phyloP scores from a whole-genome alignment of 345 rosid species.

The Salix udensis region DNA sequence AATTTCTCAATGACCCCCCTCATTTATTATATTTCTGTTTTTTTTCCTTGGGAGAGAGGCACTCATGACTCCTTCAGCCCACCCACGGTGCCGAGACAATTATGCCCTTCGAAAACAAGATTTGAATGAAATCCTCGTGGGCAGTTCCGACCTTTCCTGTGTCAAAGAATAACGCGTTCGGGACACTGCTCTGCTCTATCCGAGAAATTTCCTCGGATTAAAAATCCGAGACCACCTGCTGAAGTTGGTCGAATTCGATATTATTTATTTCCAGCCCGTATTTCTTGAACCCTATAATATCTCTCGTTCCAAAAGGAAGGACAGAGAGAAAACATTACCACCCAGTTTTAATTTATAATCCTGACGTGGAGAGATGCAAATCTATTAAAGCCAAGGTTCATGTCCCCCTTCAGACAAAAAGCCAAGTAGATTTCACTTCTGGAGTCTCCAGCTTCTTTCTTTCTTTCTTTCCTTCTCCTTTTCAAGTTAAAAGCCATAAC shows the following conservation, averaged over 20 bases:
- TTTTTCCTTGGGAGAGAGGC: not conserved
- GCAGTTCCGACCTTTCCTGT: not conserved
- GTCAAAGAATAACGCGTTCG: not conserved
- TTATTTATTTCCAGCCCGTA: no score
- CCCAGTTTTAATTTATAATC: not conserved
- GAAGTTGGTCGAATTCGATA: not conserved
- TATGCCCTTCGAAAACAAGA: not conserved
- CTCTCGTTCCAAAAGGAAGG: no score
- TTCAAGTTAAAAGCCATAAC: not conserved
- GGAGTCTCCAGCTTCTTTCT: not conserved
- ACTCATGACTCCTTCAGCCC: not conserved
- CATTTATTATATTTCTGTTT: not conserved
- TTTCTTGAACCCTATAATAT: no score
- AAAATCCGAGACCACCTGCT: not conserved
- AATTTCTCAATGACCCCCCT: not conserved
- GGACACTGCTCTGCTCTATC: not conserved
- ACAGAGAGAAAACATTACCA: no score
- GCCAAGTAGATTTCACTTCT: not conserved
- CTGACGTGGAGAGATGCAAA: not conserved
- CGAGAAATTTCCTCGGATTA: not conserved
- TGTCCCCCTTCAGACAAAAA: not conserved
- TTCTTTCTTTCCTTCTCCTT: not conserved
- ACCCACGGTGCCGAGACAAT: not conserved
- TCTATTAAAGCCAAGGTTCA: not conserved
- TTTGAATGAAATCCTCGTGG: not conserved